Evolutionary conservation across 495 filamentous ascomycete species (phyloP).

Genomic region (Lasiosphaeria hispida): DNA sequence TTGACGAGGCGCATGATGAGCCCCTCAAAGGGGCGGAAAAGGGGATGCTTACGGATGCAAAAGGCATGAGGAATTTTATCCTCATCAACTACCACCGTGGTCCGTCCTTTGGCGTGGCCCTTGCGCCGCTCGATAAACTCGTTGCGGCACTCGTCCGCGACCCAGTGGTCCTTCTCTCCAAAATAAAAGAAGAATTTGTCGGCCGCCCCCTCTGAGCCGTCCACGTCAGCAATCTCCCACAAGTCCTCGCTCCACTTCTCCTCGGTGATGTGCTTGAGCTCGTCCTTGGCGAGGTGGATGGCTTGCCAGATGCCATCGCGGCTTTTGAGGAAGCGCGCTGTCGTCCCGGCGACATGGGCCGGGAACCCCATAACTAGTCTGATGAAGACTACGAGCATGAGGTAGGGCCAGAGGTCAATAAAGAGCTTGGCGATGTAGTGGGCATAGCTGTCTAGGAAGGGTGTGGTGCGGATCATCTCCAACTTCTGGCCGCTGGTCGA

Average conservation of each 20-base stretch:
- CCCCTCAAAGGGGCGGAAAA: constrained; percentile 23
- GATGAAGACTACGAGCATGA: constrained; percentile 44
- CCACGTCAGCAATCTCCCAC: constrained; percentile 58
- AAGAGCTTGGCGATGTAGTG: constrained; percentile 50
- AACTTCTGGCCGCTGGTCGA: constrained; percentile 62
- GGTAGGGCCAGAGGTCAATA: constrained; percentile 46
- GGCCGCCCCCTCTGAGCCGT: background rate
- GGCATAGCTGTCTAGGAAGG: constrained; percentile 53
- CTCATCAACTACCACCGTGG: constrained; percentile 71
- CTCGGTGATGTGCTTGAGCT: constrained; percentile 71
- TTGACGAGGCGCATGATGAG: background rate
- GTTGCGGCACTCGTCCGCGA: constrained; percentile 71
- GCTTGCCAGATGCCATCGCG: constrained; percentile 66
- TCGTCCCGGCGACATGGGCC: constrained; percentile 55
- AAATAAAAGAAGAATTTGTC: constrained; percentile 73
- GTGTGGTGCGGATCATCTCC: constrained; percentile 49
- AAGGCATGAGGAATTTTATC: constrained; percentile 76
- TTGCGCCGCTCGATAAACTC: constrained; percentile 60
- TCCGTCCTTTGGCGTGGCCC: constrained; percentile 42
- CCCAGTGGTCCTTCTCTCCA: constrained; percentile 76
- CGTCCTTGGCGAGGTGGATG: constrained; percentile 60
- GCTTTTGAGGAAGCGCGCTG: constrained; percentile 60
- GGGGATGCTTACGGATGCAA: constrained; percentile 60
- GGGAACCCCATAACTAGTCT: constrained; percentile 53
- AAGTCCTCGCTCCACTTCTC: constrained; percentile 79